Evolutionary conservation across 129 eudicot species (phyloP), one percentile per base, ranked within the genome.

Genomic region (Tagetes erecta): DNA sequence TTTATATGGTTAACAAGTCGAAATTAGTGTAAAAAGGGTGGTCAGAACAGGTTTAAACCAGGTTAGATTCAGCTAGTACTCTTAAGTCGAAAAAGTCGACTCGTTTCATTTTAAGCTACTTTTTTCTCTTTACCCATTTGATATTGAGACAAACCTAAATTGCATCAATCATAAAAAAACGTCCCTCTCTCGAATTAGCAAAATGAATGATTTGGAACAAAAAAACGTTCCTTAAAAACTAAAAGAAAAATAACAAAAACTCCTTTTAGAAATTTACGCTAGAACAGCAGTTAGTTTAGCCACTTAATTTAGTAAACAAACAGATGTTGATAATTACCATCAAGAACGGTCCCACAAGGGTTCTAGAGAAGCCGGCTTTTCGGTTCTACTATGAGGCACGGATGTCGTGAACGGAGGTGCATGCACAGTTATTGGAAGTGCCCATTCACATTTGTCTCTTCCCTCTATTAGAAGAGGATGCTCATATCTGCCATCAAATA

Each of bases 371-470:
- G 81, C 68, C 4, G 84, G 64, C 84, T 80, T 94, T 79, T 85
- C 89, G 59, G 76, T 91, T 85, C 86, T 81, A 31, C 76, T 67
- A 64, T 87, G 91, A 53, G 88, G 80, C 31, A 88, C 74, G 42
- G 89, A 69, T 37, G 90, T 70, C 30, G 85, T 83, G 58, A 76
- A 81, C 10, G 92, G 97, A 77, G 99, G 93, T 64, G 97, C 99
- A 76, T 88, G 93, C 67, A 94, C 97, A 7, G 91, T 91, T 30
- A 94, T 84, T 38, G 99, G 99, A 80, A 94, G 97, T 72, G 79
- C 79, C 99, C 99, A 94, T 85, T 94, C 97, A 72, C 99, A 94
- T 79, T 94, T 94, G 77, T 94, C 99, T 84, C 99, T 85, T 75
- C 96, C 96, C 75, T 94, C 99, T 71, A 91, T 78, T 68, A 94